phyloP scores from a whole-genome alignment of 2,329 filamentous ascomycete species.

The Pseudocercospora ulei region DNA sequence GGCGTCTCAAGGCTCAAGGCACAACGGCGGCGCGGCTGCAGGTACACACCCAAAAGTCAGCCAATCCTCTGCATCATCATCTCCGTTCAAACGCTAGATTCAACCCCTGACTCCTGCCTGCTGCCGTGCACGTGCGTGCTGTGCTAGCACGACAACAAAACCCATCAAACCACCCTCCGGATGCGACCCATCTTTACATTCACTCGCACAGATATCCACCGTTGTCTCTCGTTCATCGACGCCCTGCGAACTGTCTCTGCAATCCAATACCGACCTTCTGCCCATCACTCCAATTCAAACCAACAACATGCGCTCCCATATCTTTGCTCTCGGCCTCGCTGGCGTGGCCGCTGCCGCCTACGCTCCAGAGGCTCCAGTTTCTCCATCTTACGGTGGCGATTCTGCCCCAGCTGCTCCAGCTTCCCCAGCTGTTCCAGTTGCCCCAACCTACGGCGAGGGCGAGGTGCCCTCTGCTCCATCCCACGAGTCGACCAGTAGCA shows the following conservation, averaged over 20 bases:
- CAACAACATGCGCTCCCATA: slow-evolving; percentile 37
- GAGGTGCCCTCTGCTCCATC: background rate
- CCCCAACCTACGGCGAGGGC: slow-evolving; percentile 1
- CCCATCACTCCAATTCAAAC: slow-evolving; percentile 8
- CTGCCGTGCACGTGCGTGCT: slow-evolving; percentile 2
- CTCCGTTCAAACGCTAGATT: slow-evolving; percentile 6
- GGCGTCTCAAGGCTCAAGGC: slow-evolving; percentile 1
- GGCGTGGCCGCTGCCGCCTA: slow-evolving; percentile 36
- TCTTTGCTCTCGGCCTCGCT: slow-evolving; percentile 33
- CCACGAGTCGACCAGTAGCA: background rate
- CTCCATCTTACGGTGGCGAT: slow-evolving; percentile 9
- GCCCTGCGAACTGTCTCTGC: slow-evolving; percentile 9
- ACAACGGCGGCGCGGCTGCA: slow-evolving; percentile 4
- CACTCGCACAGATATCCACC: slow-evolving; percentile 2
- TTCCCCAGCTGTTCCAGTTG: slow-evolving; percentile 6
- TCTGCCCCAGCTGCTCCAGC: slow-evolving; percentile 7
- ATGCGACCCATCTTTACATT: background rate
- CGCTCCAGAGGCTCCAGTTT: slow-evolving; percentile 9
- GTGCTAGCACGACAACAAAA: slow-evolving; percentile 8
- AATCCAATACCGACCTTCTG: slow-evolving; percentile 18
- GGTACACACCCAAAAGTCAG: background rate
- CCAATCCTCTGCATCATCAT: slow-evolving; percentile 4
- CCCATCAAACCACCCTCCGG: slow-evolving; percentile 1
- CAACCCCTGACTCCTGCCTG: slow-evolving; percentile 4
- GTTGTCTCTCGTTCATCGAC: slow-evolving; percentile 9